Evolutionary conservation across 176 grass and related monocot species (phyloP), one percentile per base, ranked within the genome.

Genomic region (Oropetium thomaeum): DNA sequence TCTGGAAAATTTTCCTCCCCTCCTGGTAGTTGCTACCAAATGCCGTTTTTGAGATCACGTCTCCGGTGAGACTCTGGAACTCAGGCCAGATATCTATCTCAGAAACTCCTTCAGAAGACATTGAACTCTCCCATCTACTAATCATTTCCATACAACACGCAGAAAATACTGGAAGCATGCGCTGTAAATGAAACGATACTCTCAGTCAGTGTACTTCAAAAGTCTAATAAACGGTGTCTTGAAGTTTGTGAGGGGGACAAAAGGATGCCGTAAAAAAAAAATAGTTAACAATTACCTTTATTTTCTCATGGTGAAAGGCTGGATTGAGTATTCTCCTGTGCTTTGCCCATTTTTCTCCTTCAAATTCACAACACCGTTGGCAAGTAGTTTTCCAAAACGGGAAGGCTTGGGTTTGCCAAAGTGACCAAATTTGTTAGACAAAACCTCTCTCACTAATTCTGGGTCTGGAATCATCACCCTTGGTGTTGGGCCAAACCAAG

Each of bases 271-370:
- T 12, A 2, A n/a, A 38, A 67, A 57, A 7, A 41, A 65, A 57
- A 48, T 12, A 69, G 40, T 20, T 32, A 58, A 30, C 6, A 82
- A 63, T 25, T 49, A 92, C 89, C 77, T 92, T 96, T 61, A 92
- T 75, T 70, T 96, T 96, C 70, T 90, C 89, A 44, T 85, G 62
- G 61, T 92, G 84, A 63, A 96, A 96, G 55, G 89, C 87, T 2
- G 93, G 89, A 79, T 92, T 96, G 35, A 96, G 74, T 71, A 96
- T 96, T 62, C 80, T 91, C 70, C 89, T 40, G 67, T 92, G 89
- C 37, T 82, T 96, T 45, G 57, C 83, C 92, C 89, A 96, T 81
- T 89, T 89, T 31, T 96, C 71, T 0, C 92, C 85, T 70, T 96
- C 80, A 69, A 82, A 37, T 39, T 63, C 1, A 54, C 37, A 53